Evolutionary conservation across 1,139 yeast genomes (phyloP).

Genomic region (Hyphopichia burtonii): DNA sequence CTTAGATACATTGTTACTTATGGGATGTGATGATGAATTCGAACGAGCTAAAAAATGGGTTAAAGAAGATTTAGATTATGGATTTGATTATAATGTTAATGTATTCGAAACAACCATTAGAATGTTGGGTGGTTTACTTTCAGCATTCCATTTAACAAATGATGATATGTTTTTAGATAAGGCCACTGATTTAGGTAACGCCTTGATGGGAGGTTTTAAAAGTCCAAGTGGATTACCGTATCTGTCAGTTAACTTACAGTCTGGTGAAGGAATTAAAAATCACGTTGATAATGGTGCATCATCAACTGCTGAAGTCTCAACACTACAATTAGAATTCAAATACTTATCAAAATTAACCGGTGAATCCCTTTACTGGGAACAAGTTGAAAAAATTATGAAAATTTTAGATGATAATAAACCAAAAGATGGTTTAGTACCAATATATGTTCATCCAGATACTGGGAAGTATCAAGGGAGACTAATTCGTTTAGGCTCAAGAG

Average conservation of each 20-base stretch:
- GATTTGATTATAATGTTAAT: slow-evolving; percentile 71
- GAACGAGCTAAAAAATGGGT: slow-evolving; percentile 75
- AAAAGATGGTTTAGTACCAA: slow-evolving; percentile 80
- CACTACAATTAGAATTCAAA: slow-evolving; percentile 86
- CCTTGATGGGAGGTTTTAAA: slow-evolving; percentile 65
- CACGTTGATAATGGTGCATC: slow-evolving; percentile 66
- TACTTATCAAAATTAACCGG: slow-evolving; percentile 81
- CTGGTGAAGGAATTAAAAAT: slow-evolving; percentile 59
- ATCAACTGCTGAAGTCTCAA: slow-evolving; percentile 88
- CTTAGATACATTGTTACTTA: slow-evolving; percentile 76
- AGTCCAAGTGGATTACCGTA: slow-evolving; percentile 70
- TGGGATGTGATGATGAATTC: slow-evolving; percentile 72
- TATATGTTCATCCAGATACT: slow-evolving; percentile 70
- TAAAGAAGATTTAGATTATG: slow-evolving; percentile 44
- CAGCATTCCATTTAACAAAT: slow-evolving; percentile 72
- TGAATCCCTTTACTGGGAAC: slow-evolving; percentile 73
- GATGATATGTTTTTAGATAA: slow-evolving; percentile 74
- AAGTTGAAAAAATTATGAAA: slow-evolving; percentile 70
- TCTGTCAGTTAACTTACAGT: slow-evolving; percentile 69
- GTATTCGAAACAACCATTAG: slow-evolving; percentile 92
- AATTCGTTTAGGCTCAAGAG: slow-evolving; percentile 85
- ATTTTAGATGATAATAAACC: slow-evolving; percentile 58
- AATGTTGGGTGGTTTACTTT: slow-evolving; percentile 87
- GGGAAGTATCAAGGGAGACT: slow-evolving; percentile 65
- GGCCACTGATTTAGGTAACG: slow-evolving; percentile 72